Evolutionary conservation across 257 asterid genomes (phyloP), one percentile per base, ranked within the genome.

Genomic region (Rehmannia glutinosa): DNA sequence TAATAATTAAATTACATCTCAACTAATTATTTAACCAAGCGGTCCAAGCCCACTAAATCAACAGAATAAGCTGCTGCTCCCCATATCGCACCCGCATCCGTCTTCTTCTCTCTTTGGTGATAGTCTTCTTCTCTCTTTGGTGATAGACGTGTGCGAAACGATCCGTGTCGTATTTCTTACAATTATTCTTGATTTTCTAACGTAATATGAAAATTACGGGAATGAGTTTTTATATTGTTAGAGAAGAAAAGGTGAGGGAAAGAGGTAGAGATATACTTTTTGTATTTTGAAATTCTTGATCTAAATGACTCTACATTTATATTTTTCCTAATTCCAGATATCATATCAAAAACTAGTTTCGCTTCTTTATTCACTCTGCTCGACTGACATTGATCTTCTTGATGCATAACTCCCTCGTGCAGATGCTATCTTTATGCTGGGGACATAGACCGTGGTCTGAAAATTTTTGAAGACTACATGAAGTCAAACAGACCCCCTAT

Each of bases 341-440:
- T 30, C 13, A 10, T 38, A 49, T 35, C 6, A 11, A 2, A 15
- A 28, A 52, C 21, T 60, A 13, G 47, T 49, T 58, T 6, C 41
- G 61, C 39, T 67, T 73, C 50, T 66, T 57, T 32, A 38, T 11
- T 11, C 13, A 2, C 8, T 15, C 59, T 12, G 21, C 66, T 66
- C 33, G 3, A 8, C 72, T 36, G 61, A 55, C 27, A 30, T 56
- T 49, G 17, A 50, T 47, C 47, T 52, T 32, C 51, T 60, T 41
- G 21, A 68, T 52, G 28, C 17, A 23, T 36, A 38, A 42, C 66
- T 62, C 64, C 60, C 56, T 67, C 43, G 10, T 75, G 68, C 83
- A 94, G 99, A 83, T 88, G 97, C 79, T 84, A 81, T 82, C 90
- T 88, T 70, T 78, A 81, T 81, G 70, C 86, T 60, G 97, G 95